Conservation (phyloP, 2,329 filamentous ascomycete genomes). For the Verticillium longisporum region DNA sequence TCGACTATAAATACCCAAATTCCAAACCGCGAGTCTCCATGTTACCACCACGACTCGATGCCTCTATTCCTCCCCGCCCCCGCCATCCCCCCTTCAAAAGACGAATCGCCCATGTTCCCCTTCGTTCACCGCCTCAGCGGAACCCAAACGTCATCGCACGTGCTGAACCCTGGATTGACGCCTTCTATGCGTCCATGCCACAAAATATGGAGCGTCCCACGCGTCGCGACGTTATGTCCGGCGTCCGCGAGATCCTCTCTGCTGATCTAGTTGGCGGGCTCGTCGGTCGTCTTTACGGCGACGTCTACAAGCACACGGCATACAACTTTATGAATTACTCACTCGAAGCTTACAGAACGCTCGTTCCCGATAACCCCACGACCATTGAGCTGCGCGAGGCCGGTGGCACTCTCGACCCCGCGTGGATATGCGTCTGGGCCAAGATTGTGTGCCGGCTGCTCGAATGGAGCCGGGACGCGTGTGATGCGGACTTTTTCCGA, state of each 20-base stretch:
- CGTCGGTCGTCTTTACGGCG: conserved; percentile 4
- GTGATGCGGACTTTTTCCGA: conserved; percentile 20
- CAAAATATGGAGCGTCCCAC: not conserved
- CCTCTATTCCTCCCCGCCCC: not conserved
- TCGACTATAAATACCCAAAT: not conserved
- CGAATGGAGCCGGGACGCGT: conserved; percentile 18
- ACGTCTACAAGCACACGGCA: conserved; percentile 4
- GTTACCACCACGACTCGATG: not conserved
- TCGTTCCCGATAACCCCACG: not conserved
- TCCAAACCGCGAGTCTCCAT: not conserved
- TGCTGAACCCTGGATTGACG: not conserved
- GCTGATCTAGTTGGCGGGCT: conserved; percentile 5
- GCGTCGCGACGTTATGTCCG: conserved; percentile 8
- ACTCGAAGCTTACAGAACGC: not conserved
- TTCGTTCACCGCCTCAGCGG: not conserved
- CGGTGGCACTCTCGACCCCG: conserved; percentile 22
- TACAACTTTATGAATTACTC: conserved; percentile 8
- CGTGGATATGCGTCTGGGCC: conserved; percentile 25
- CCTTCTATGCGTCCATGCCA: not conserved
- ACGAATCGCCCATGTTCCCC: not conserved
- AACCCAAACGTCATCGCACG: not conserved
- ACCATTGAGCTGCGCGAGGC: conserved; percentile 32
- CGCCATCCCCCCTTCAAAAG: not conserved
- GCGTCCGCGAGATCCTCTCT: conserved; percentile 8
- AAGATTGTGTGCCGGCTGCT: conserved; percentile 23